A percentile compares a stretch with the other conserved stretches of the same genome.
Conservation (phyloP, 2,329 filamentous ascomycete genomes). For the Microthyrium microscopicum region DNA sequence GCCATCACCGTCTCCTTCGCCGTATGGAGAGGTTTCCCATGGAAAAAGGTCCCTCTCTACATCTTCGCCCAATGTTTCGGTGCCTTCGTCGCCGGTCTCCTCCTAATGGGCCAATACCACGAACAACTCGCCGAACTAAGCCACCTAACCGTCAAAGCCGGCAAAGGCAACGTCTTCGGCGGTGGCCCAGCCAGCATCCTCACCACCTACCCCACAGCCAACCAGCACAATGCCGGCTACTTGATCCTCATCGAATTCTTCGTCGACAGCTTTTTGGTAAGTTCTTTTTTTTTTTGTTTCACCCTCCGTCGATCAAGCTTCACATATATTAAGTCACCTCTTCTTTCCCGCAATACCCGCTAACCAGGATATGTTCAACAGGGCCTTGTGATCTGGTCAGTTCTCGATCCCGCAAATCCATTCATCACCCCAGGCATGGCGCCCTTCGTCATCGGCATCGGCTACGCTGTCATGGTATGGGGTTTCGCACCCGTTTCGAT, state of each 20-base stretch:
- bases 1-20: conserved; percentile 24
- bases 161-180: conserved; percentile 25
- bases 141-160: conserved; percentile 22
- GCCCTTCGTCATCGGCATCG: conserved; percentile 39
- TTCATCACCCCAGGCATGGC: conserved; percentile 32
- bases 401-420: conserved; percentile 40
- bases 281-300: conserved; percentile 8
- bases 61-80: conserved; percentile 41
- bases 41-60: conserved; percentile 40
- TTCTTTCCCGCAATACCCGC: not conserved
- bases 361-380: conserved; percentile 8
- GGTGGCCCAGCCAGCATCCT: conserved; percentile 38
- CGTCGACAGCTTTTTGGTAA: conserved; percentile 36
- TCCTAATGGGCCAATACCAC: conserved; percentile 41
- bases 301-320: too few relatives aligned
- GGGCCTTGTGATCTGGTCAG: conserved; percentile 40
- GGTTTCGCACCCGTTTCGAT: conserved; percentile 39
- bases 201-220: conserved; percentile 34
- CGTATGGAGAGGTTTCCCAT: conserved; percentile 41
- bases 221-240: conserved; percentile 37
- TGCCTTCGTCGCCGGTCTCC: conserved; percentile 36
- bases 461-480: conserved; percentile 38
- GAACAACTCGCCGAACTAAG: conserved; percentile 29
- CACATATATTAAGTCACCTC: too few relatives aligned
- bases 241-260: conserved; percentile 44